These are phyloP conservation scores for Andalucia godoyi DNA, from an alignment of 78 protist species.

Conservation along the genomic window DNA sequence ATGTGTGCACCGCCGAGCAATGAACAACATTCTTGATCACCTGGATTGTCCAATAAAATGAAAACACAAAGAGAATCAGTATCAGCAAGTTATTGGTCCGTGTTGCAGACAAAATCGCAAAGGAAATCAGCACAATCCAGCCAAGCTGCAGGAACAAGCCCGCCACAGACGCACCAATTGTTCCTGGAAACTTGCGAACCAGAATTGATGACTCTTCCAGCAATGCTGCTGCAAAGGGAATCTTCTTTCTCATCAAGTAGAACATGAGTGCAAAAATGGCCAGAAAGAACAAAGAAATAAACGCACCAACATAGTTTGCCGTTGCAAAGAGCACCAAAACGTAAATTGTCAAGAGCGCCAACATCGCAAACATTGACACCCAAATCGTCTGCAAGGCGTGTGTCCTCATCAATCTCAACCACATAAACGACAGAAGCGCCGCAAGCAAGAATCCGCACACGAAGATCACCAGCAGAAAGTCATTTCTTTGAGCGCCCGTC, in stretches of 20 bases:
- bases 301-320: neutral
- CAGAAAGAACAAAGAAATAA: neutral
- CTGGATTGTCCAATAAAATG: constrained; percentile 43
- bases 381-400: neutral
- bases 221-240: constrained; percentile 5
- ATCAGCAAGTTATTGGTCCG: too few relatives aligned
- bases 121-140: neutral
- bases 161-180: neutral
- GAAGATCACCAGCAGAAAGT: neutral
- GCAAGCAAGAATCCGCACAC: neutral
- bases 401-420: neutral
- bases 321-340: neutral
- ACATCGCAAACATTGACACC: neutral
- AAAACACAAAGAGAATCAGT: constrained; percentile 9
- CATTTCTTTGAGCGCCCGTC: neutral
- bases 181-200: neutral
- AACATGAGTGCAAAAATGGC: neutral
- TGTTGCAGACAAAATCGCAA: too few relatives aligned
- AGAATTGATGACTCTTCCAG: neutral
- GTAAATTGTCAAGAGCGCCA: neutral
- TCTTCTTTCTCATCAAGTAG: neutral
- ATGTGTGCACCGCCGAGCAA: constrained; percentile 34
- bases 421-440: neutral
- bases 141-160: neutral
- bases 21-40: constrained; percentile 58